phyloP scores from a whole-genome alignment of 148 eudicot genomes.

The Rhododendron kiyosumense region DNA sequence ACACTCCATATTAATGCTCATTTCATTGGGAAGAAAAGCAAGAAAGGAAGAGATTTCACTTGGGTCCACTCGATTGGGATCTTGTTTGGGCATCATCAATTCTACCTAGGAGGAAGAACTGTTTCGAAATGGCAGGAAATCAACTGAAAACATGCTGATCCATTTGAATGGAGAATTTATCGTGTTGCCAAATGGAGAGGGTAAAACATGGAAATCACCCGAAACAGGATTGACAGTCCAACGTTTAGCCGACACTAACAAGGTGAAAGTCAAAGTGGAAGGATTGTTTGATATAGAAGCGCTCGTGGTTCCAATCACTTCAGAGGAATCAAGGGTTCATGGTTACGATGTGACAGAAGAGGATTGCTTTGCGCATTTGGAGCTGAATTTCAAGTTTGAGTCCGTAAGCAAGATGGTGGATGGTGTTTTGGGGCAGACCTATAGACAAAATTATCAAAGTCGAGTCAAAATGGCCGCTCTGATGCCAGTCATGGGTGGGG shows the following conservation, averaged over 20 bases:
- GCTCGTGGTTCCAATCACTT: conserved; percentile 11
- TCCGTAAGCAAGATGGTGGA: conserved; percentile 1
- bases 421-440: conserved; percentile 20
- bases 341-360: conserved; percentile 11
- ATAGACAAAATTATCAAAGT: not conserved
- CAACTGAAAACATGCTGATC: not conserved
- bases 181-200: not conserved
- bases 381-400: conserved; percentile 13
- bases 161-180: conserved; percentile 12
- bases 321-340: conserved; percentile 15
- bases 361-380: conserved; percentile 19
- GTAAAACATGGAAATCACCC: not conserved
- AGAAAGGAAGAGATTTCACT: conserved; percentile 20
- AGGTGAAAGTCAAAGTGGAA: conserved; percentile 1
- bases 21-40: conserved; percentile 19
- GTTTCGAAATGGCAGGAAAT: conserved; percentile 16
- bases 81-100: conserved; percentile 10
- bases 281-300: conserved; percentile 4
- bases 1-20: conserved; percentile 14
- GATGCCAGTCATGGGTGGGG: conserved; percentile 9
- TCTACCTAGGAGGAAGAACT: conserved; percentile 9
- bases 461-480: conserved; percentile 4
- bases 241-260: not conserved
- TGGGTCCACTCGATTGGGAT: conserved; percentile 21
- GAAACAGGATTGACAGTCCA: not conserved